Evolutionary conservation across 1,284 basidiomycete species (phyloP), one percentile per base, ranked within the genome.

Genomic region (Thecaphora thlaspeos): DNA sequence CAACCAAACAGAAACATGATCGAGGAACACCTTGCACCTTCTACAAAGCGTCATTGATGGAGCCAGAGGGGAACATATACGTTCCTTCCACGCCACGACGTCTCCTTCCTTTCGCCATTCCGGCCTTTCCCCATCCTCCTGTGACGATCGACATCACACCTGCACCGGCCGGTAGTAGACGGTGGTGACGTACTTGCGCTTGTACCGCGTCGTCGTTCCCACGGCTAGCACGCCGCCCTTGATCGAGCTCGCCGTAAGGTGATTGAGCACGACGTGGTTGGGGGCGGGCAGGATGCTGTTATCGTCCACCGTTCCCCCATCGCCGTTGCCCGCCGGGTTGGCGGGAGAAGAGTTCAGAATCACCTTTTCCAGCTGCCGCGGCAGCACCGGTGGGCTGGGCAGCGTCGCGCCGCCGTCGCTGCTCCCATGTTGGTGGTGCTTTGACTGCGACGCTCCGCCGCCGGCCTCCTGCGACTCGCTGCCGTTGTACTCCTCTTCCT

Each of bases 221-320:
- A 97, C 91, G 34, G 92, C 92, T 41, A 98, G 80, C 41, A 94
- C 91, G 3, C 92, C 92, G 76, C 93, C 91, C 78, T 88, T 85
- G 72, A 98, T 98, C 58, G 92, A 90, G 77, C 90, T 94, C 46
- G 94, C 97, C 59, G 91, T 91, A 55, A 98, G 80, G 79, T 98
- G 95, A 68, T 96, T 91, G 62, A 98, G 82, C 38, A 97, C 91
- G 32, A 91, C 91, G 80, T 97, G 94, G 49, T 88, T 90, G 14
- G 72, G 72, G 18, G 95, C 91, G 9, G 94, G 90, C 61, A 98
- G 80, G 54, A 98, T 91, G 41, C 88, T 89, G 67, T 87, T 90
- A 77, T 98, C 94, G 79, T 98, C 91, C 26, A 90, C 85, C 51
- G 77, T 57, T 45, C 80, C 63, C 64, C 68, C 61, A 4, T 56